Evolutionary conservation across 192 early-diverging fungal genomes (phyloP).

Genomic region (Chytriomyces hyalinus): DNA sequence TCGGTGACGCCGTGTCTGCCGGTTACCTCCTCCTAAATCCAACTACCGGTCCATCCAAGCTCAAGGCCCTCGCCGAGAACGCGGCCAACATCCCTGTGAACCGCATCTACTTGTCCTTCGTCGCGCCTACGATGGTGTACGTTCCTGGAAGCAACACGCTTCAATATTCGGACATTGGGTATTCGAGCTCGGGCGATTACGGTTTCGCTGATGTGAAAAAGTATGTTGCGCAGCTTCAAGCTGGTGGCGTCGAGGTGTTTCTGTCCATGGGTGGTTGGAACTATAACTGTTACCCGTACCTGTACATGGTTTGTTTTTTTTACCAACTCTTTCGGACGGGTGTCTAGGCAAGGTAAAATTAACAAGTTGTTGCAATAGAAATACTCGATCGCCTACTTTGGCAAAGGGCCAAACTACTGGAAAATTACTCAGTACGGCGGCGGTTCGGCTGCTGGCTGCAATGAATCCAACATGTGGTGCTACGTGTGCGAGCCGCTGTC

Average conservation of each 20-base stretch:
- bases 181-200: not conserved
- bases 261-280: constrained; percentile 11
- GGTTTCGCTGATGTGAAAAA: constrained; percentile 7
- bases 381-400: constrained; percentile 22
- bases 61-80: constrained; percentile 23
- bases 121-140: constrained; percentile 18
- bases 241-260: constrained; percentile 11
- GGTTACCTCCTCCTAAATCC: constrained; percentile 29
- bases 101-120: constrained; percentile 23
- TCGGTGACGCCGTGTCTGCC: not conserved
- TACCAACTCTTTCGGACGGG: no score
- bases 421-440: constrained; percentile 18
- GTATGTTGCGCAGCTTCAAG: constrained; percentile 8
- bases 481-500: constrained; percentile 17
- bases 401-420: constrained; percentile 5
- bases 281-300: constrained; percentile 4
- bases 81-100: constrained; percentile 27
- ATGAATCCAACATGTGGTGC: constrained; percentile 24
- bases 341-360: not conserved
- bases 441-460: not conserved
- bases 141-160: constrained; percentile 15
- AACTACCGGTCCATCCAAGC: constrained; percentile 1
- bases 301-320: not conserved
- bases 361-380: not conserved
- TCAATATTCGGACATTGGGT: constrained; percentile 8